Evolutionary conservation across 805 yeast genomes (phyloP).

Genomic region (Candida glaebosa): DNA sequence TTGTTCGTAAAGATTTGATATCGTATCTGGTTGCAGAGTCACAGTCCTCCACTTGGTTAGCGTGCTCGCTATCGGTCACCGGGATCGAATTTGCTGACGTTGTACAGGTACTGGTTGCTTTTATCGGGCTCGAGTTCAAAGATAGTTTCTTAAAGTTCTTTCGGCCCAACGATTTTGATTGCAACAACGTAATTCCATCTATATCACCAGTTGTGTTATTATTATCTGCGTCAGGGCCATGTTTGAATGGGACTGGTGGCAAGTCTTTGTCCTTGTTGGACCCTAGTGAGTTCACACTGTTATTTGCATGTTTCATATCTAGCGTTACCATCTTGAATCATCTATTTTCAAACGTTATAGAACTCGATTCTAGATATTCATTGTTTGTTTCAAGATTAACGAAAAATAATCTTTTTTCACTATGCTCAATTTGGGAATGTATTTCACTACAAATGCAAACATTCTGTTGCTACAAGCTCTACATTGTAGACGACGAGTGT

Average conservation of each 20-base stretch:
- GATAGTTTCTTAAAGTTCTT: conserved; percentile 39
- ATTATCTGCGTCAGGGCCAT: conserved; percentile 10
- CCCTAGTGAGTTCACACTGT: conserved; percentile 19
- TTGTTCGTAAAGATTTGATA: conserved; percentile 14
- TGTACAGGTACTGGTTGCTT: background rate
- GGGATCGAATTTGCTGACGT: background rate
- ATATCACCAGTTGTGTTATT: conserved; percentile 1
- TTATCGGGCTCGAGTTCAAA: conserved; percentile 13
- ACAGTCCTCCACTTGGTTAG: conserved; percentile 3
- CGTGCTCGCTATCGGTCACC: background rate
- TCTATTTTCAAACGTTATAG: background rate
- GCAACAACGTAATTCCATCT: conserved; percentile 21
- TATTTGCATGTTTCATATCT: conserved; percentile 10
- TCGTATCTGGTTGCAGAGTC: conserved; percentile 9
- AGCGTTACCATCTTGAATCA: conserved; percentile 14
- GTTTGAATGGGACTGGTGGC: conserved; percentile 34
- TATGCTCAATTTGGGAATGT: too few relatives aligned
- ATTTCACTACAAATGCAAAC: too few relatives aligned
- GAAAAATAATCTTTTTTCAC: too few relatives aligned
- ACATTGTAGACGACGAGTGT: too few relatives aligned
- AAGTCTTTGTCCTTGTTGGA: conserved; percentile 30
- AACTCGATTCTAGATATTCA: background rate
- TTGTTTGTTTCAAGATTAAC: background rate
- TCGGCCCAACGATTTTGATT: conserved; percentile 34
- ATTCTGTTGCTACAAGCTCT: too few relatives aligned